Evolutionary conservation across 371 early-diverging fungal genomes (phyloP), one percentile per base, ranked within the genome.

Genomic region (Entomophthora muscae): DNA sequence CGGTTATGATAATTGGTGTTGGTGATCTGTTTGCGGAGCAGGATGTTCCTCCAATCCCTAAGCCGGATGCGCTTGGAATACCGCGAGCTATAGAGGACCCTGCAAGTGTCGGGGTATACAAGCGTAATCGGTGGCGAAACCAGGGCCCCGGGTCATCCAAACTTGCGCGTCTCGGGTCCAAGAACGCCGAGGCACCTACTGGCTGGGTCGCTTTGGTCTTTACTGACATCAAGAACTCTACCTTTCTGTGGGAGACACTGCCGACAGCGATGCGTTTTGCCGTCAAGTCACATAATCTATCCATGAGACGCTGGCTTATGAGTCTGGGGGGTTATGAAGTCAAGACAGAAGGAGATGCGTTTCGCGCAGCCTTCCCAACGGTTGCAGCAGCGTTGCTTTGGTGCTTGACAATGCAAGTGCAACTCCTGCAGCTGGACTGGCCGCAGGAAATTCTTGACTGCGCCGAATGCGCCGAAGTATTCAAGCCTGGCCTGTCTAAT

Each of bases 271-370:
- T 96, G 96, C 80, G 86, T 54, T 78, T 82, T 24, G 90, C 95
- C 3, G 88, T 92, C 71, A 87, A 89, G 70, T 82, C 84, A 26
- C 96, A 96, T 71, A 92, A 93, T 71, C 67, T 70, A 12, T 79
- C 86, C 1, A 90, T 96, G 90, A 79, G 95, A 5, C 78, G 86
- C 54, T 81, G 85, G 31, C 74, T 96, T 52, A 78, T 88, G 53
- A 81, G 79, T 51, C 82, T 86, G 42, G 92, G 92, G 32, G 97
- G 97, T 22, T 96, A 95, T 68, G 97, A 96, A 70, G 97, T 96
- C 57, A 95, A 95, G 70, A 95, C 93, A 1, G 97, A 96, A 78
- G 97, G 97, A 42, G 97, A 96, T 70, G 93, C 93, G 0, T 89
- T 95, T 69, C 93, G 94, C 90, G 92, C 93, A 27, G 85, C 86